phyloP scores from a whole-genome alignment of 2,329 filamentous ascomycete species.

The Aspergillus terreus region DNA sequence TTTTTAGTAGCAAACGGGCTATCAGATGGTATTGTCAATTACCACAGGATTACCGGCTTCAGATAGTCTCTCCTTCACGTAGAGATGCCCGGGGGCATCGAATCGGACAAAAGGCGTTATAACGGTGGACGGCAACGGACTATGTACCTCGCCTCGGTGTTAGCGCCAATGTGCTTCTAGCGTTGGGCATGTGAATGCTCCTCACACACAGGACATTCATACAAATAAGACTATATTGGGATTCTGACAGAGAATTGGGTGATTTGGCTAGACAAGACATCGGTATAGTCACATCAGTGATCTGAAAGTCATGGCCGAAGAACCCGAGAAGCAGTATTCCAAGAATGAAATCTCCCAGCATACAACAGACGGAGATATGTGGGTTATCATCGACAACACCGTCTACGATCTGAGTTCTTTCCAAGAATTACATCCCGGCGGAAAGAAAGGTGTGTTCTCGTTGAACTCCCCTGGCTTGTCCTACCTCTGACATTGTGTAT shows the following conservation, averaged over 20 bases:
- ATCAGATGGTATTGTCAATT: no score
- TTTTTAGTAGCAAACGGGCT: no score
- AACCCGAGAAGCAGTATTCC: not conserved
- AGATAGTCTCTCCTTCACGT: no score
- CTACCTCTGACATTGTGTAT: not conserved
- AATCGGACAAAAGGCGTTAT: no score
- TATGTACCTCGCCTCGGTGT: not conserved
- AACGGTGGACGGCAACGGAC: not conserved
- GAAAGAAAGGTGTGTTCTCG: constrained; percentile 15
- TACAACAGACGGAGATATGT: constrained; percentile 15
- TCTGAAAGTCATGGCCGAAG: not conserved
- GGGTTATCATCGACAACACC: constrained; percentile 21
- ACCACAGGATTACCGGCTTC: no score
- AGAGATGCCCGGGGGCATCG: no score
- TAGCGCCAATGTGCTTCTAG: not conserved
- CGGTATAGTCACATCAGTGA: no score
- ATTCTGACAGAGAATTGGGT: no score
- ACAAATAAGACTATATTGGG: not conserved
- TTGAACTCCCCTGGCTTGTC: not conserved
- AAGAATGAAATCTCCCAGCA: constrained; percentile 16
- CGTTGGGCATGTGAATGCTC: not conserved
- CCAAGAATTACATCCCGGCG: constrained; percentile 20
- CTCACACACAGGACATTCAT: not conserved
- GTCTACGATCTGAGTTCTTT: constrained; percentile 24
- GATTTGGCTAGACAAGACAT: no score